phyloP scores from a whole-genome alignment of 164 flowering plant genomes.

The Nymphaea thermarum region DNA sequence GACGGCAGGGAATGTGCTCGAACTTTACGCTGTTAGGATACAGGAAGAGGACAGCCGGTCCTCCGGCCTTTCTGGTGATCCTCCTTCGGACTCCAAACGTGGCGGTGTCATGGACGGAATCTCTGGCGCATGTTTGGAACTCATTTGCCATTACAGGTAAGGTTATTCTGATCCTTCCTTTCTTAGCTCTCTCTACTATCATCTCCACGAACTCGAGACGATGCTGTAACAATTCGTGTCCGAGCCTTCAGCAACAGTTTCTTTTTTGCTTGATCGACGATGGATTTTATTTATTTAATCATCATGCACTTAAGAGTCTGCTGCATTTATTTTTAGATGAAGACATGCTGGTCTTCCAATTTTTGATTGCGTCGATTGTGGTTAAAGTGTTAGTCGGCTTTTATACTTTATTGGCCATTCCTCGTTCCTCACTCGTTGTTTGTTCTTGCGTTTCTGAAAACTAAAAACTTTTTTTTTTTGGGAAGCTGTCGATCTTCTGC shows the following conservation, averaged over 20 bases:
- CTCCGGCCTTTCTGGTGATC: constrained; percentile 9
- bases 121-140: constrained; percentile 81
- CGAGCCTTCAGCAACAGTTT: background rate
- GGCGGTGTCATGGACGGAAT: constrained; percentile 75
- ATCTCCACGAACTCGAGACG: background rate
- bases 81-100: constrained; percentile 30
- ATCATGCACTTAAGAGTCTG: too few species aligned
- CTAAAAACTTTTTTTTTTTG: too few species aligned
- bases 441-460: too few species aligned
- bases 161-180: background rate
- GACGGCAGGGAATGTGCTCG: constrained; percentile 74
- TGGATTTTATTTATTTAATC: too few species aligned
- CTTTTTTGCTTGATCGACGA: background rate
- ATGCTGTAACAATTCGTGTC: too few species aligned
- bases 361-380: too few species aligned
- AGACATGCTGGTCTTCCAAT: too few species aligned
- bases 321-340: too few species aligned
- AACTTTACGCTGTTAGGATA: constrained; percentile 59
- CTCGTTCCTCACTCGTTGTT: too few species aligned
- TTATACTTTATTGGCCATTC: too few species aligned
- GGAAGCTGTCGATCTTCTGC: too few species aligned
- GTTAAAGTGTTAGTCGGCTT: too few species aligned
- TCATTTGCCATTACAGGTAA: constrained; percentile 86
- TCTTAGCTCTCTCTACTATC: background rate
- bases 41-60: constrained; percentile 39